phyloP scores from a whole-genome alignment of 805 yeast species.

The Blastobotrys chiropterorum region DNA sequence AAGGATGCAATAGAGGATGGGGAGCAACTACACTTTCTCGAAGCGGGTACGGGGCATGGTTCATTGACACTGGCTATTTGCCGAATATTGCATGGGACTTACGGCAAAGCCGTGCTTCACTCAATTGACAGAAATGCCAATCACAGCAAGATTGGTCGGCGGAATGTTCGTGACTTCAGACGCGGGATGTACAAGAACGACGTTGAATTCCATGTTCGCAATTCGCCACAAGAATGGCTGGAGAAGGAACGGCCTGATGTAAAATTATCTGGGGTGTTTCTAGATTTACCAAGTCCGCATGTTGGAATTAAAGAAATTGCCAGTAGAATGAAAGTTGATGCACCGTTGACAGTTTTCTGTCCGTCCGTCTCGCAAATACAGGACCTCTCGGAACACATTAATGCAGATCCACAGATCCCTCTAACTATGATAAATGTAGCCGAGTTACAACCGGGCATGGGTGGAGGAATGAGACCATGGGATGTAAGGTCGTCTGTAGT shows the following conservation, averaged over 20 bases:
- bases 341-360: conserved; percentile 40
- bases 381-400: conserved; percentile 33
- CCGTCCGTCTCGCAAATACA: conserved; percentile 46
- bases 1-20: conserved; percentile 1
- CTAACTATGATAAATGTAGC: conserved; percentile 36
- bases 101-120: conserved; percentile 39
- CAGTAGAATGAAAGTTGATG: conserved; percentile 34
- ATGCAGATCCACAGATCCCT: conserved; percentile 28
- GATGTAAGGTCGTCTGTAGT: conserved; percentile 38
- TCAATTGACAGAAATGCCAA: conserved; percentile 37
- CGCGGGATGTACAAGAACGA: conserved; percentile 41
- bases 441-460: conserved; percentile 43
- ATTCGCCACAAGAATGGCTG: conserved; percentile 41
- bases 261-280: conserved; percentile 36
- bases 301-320: conserved; percentile 33
- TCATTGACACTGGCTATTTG: conserved; percentile 42
- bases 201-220: conserved; percentile 40
- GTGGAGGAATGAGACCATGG: conserved; percentile 50
- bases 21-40: conserved; percentile 38
- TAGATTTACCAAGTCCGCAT: conserved; percentile 43
- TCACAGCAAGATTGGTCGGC: conserved; percentile 40
- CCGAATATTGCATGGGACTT: conserved; percentile 39
- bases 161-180: conserved; percentile 35
- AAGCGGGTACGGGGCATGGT: conserved; percentile 54
- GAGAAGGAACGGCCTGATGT: conserved; percentile 14